Evolutionary conservation across 345 rosid species (phyloP).

Genomic region (Punica granatum): DNA sequence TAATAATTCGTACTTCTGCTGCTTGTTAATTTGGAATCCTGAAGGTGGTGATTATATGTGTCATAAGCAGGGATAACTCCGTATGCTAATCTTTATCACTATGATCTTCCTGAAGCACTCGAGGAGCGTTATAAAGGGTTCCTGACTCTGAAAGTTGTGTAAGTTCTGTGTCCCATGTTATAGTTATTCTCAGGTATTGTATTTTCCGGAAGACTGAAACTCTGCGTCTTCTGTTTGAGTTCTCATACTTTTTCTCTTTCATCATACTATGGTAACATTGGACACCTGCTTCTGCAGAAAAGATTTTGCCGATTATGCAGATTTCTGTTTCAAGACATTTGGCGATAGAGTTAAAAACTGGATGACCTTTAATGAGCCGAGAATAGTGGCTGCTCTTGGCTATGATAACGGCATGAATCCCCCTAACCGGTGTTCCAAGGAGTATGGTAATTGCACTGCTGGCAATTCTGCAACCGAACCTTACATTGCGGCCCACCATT

Average conservation of each 20-base stretch:
- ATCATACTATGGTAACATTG: neutral
- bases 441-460: slow-evolving; percentile 8
- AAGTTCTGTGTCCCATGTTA: slow-evolving; percentile 13
- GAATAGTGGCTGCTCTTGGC: neutral
- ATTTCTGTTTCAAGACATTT: slow-evolving; percentile 37
- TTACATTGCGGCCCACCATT: slow-evolving; percentile 29
- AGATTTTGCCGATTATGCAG: slow-evolving; percentile 32
- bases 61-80: slow-evolving; percentile 38
- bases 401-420: slow-evolving; percentile 17
- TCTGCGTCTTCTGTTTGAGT: neutral
- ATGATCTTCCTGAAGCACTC: slow-evolving; percentile 49
- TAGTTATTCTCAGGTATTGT: neutral
- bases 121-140: slow-evolving; percentile 34
- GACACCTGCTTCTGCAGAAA: slow-evolving; percentile 10
- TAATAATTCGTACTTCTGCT: neutral
- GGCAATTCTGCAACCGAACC: slow-evolving; percentile 39
- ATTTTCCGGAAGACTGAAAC: neutral
- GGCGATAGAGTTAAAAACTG: slow-evolving; percentile 34
- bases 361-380: slow-evolving; percentile 28
- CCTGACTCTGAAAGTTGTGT: slow-evolving; percentile 29
- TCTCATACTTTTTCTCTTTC: neutral
- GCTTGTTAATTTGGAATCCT: neutral
- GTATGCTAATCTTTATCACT: slow-evolving; percentile 47
- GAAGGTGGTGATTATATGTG: neutral
- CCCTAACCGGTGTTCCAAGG: slow-evolving; percentile 20